Percentiles rank a stretch among this genome's conserved stretches.
phyloP scores from a whole-genome alignment of 2,329 filamentous ascomycete species.

The Coleophoma crateriformis region DNA sequence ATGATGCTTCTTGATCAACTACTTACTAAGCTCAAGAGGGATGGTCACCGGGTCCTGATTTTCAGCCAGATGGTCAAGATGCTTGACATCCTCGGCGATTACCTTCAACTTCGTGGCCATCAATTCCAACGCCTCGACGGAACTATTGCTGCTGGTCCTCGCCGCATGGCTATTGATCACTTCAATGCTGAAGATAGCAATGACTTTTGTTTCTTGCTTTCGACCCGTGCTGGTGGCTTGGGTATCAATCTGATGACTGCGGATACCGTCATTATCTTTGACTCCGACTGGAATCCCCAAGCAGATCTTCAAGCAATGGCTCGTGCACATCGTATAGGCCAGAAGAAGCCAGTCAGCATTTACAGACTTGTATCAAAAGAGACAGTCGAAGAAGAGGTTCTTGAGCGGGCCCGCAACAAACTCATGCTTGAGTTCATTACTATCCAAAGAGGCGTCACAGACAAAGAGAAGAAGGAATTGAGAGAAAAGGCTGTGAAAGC shows the following conservation, averaged over 20 bases:
- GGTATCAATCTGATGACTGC: constrained; percentile 99
- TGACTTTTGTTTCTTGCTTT: constrained; percentile 94
- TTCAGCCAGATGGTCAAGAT: constrained; percentile 99
- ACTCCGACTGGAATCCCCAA: constrained; percentile 98
- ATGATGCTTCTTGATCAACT: constrained; percentile 98
- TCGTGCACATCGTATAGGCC: constrained; percentile 93
- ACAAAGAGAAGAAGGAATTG: constrained; percentile 79
- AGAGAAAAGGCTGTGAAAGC: constrained; percentile 74
- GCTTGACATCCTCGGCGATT: constrained; percentile 93
- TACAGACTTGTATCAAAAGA: constrained; percentile 97
- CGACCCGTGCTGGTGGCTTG: constrained; percentile 91
- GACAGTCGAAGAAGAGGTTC: constrained; percentile 95
- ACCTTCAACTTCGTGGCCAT: constrained; percentile 88
- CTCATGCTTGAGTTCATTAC: constrained; percentile 95
- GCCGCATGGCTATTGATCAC: constrained; percentile 93
- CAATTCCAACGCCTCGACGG: constrained; percentile 93
- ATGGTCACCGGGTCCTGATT: constrained; percentile 92
- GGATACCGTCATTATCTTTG: constrained; percentile 95
- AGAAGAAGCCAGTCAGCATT: constrained; percentile 92
- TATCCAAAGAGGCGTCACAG: constrained; percentile 93
- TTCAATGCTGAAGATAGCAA: constrained; percentile 96
- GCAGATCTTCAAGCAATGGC: constrained; percentile 98
- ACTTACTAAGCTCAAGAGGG: constrained; percentile 86
- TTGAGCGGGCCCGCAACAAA: constrained; percentile 95
- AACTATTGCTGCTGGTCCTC: constrained; percentile 81